Base-by-base conservation (phyloP, 2,329 filamentous ascomycete species). In the Phyllosticta capitalensis region DNA sequence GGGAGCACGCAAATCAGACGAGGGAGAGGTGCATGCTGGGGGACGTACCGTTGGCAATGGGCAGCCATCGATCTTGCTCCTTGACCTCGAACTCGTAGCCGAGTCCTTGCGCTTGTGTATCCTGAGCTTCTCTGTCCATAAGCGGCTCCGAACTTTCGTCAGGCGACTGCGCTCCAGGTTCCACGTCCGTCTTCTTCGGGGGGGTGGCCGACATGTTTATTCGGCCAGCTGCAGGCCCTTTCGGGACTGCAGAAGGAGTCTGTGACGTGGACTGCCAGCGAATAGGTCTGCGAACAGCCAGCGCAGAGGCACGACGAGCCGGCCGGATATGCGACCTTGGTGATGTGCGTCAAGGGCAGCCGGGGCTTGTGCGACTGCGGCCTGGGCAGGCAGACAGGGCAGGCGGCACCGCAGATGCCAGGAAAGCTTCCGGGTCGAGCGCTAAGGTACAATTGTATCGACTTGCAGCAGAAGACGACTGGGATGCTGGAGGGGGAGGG, bases 41-140 rank as follows among this genome's bases (percentile, higher is more conserved):
- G 64, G 77, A 94, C 94, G 84, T 84, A 99, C 94, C 94, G 91
- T 99, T 99, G 79, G 94, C 94, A 84, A 99, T 99, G 75, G 94
- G 94, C 75, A 99, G 84, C 94, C 94, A 99, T 82, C 94, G 83
- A 79, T 99, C 94, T 79, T 99, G 94, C 79, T 99, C 94, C 83
- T 97, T 97, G 77, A 97, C 92, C 79, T 97, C 92, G 75, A 96
- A 96, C 80, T 97, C 92, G 77, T 90, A 90, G 76, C 80, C 85
- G 77, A 88, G 82, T 75, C 83, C 87, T 76, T 82, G 82, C 75
- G 82, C 81, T 80, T 90, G 87, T 85, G 84, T 83, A 79, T 89
- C 87, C 76, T 86, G 83, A 78, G 82, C 79, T 75, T 91, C 89
- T 80, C 79, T 80, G 71, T 95, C 91, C 89, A 95, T 95, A 84